Base-by-base conservation (phyloP, 1,284 basidiomycete species). In the Leccinum solheimii region DNA sequence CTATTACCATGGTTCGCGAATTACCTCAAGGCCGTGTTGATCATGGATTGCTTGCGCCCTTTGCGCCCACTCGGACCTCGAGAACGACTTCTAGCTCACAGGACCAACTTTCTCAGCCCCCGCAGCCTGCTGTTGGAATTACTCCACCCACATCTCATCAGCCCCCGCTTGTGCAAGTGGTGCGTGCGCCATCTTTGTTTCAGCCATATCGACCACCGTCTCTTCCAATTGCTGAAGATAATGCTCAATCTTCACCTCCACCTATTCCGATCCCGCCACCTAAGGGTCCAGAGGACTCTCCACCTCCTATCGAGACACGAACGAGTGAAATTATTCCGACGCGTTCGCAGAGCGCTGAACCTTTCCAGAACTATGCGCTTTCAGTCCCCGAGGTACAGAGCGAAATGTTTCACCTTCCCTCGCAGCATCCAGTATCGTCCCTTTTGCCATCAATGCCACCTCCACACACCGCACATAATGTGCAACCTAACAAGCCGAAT, bases 241-340 rank as follows among this genome's bases (percentile, higher is more conserved):
- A n/a, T 57, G 66, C 60, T 48, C 63, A 69, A 36, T 72, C 40
- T 51, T 73, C 72, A 14, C 72, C 72, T 14, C 71, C 75, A 27
- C 69, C 72, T 0, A 58, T 73, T 19, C 75, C 71, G 13, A 56
- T 73, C 50, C 72, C 75, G 1, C 72, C 75, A 1, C 72, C 72
- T 10, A 66, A 67, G 57, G 60, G 70, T 23, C 58, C 40, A 16
- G 70, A 74, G 45, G 67, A 72, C 55, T 68, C 61, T 26, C 68
- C 67, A 0, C 62, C 67, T 2, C 49, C 62, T 14, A 68, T 75
- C 9, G 70, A 70, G 26, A 65, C n/a, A 21, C 72, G 73, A 26
- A 36, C 55, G 9, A 73, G 65, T 21, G 73, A 72, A 57, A 75
- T 75, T 9, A 65, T 72, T 26, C 60, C 61, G 32, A 62, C 61